These are phyloP conservation scores for Colletotrichum cordylinicola DNA, from an alignment of 2,329 filamentous ascomycete species.

Conservation along the genomic window DNA sequence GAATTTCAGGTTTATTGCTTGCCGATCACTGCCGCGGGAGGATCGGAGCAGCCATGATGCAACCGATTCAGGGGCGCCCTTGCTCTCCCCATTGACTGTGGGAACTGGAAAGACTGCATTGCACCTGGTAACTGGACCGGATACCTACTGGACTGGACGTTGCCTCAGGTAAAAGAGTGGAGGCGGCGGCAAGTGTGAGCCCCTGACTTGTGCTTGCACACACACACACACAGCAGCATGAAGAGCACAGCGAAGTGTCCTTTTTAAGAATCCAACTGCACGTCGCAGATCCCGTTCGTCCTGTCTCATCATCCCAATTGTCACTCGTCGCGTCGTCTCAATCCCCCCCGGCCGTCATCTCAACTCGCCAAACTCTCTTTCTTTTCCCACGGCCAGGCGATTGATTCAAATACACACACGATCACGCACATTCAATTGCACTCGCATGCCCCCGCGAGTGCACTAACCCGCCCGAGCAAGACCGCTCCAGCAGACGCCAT, in stretches of 20 bases:
- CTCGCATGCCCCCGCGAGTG: not conserved
- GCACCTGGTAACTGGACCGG: not conserved
- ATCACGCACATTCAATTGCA: not conserved
- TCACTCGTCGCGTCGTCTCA: not conserved
- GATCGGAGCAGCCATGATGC: not conserved
- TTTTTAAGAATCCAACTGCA: not conserved
- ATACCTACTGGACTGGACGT: not conserved
- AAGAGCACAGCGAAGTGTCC: not conserved
- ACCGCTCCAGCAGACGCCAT: not conserved
- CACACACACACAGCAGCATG: not conserved
- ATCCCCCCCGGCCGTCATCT: not conserved
- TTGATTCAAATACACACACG: not conserved
- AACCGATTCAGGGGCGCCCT: not conserved
- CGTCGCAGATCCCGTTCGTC: conserved; percentile 2
- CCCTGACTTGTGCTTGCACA: not conserved
- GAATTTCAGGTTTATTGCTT: not conserved
- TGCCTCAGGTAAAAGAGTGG: conserved; percentile 3
- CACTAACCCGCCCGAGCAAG: not conserved
- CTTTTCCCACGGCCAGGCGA: not conserved
- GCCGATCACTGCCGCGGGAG: not conserved
- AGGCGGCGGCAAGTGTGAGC: not conserved
- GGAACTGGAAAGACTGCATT: not conserved
- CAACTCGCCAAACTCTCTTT: not conserved
- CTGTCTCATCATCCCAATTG: not conserved
- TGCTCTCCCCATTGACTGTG: not conserved